Evolutionary conservation across 2,329 filamentous ascomycete species (phyloP).

Genomic region (Pseudogymnoascus sp.): DNA sequence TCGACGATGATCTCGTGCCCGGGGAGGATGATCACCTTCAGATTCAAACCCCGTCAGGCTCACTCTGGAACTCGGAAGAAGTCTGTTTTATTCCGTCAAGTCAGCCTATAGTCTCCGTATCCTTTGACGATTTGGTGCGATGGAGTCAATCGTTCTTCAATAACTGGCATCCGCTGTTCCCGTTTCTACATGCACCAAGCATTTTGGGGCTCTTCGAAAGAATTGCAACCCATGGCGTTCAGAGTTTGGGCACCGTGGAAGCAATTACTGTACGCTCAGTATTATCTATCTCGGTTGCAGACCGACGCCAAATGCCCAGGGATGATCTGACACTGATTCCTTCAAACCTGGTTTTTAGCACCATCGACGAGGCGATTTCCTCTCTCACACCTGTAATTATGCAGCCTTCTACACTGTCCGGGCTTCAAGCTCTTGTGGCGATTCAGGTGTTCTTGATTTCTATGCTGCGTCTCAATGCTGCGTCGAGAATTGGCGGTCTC

Average conservation of each 20-base stretch:
- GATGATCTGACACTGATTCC: constrained; percentile 31
- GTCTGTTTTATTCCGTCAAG: constrained; percentile 14
- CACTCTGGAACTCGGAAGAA: constrained; percentile 34
- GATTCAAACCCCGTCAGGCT: constrained; percentile 23
- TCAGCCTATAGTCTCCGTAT: constrained; percentile 16
- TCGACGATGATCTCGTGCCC: constrained; percentile 40
- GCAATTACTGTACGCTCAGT: constrained; percentile 41
- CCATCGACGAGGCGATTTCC: constrained; percentile 43
- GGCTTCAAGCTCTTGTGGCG: constrained; percentile 44
- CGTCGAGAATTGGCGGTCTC: constrained; percentile 48
- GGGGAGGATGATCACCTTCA: constrained; percentile 49
- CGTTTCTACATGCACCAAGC: constrained; percentile 48
- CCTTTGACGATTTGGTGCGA: constrained; percentile 42
- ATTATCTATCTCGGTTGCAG: constrained; percentile 46
- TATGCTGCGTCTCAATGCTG: constrained; percentile 49
- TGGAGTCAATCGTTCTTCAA: constrained; percentile 50
- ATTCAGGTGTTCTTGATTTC: constrained; percentile 50
- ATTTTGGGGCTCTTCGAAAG: constrained; percentile 41
- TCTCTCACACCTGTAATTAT: constrained; percentile 41
- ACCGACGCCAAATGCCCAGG: constrained; percentile 38
- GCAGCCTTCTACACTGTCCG: constrained; percentile 39
- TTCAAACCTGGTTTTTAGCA: constrained; percentile 38
- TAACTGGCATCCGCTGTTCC: constrained; percentile 50
- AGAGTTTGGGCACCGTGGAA: constrained; percentile 31
- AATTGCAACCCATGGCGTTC: constrained; percentile 30